Percentiles rank a stretch among this genome's conserved stretches.
Evolutionary conservation across 2,329 filamentous ascomycete species (phyloP).

Genomic region (Fusarium veterinarium): DNA sequence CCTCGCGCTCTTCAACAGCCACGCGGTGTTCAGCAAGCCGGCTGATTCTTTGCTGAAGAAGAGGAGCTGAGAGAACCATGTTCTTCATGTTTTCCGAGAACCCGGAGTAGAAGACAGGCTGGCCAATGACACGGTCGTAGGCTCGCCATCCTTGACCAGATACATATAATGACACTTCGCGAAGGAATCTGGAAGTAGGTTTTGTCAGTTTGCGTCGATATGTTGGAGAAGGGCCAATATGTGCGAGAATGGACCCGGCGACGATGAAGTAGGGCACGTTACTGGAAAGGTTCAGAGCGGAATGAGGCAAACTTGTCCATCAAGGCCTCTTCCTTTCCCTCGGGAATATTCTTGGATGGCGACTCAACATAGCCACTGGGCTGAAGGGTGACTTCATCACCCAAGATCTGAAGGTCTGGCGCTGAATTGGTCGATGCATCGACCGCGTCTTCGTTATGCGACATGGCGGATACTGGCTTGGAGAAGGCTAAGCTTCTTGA

Average conservation of each 20-base stretch:
- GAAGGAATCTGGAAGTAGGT: conserved; percentile 75
- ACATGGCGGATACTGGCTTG: conserved; percentile 42
- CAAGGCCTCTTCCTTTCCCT: conserved; percentile 72
- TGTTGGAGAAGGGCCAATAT: background rate
- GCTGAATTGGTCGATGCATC: conserved; percentile 60
- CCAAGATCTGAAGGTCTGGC: conserved; percentile 82
- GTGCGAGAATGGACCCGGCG: background rate
- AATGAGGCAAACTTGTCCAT: conserved; percentile 90
- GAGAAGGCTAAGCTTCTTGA: background rate
- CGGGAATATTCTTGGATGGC: conserved; percentile 54
- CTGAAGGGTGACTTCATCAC: conserved; percentile 79
- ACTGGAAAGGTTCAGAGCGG: conserved; percentile 74
- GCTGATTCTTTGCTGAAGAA: conserved; percentile 79
- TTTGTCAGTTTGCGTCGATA: conserved; percentile 16
- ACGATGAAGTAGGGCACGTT: conserved; percentile 36
- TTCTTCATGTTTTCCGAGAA: conserved; percentile 92
- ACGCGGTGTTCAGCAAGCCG: conserved; percentile 82
- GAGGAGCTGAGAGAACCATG: conserved; percentile 77
- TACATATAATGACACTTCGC: conserved; percentile 92
- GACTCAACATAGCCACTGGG: conserved; percentile 75
- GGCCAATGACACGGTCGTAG: conserved; percentile 90
- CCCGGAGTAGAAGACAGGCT: conserved; percentile 91
- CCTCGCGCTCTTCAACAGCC: conserved; percentile 80
- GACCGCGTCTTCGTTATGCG: conserved; percentile 45
- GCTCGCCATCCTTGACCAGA: conserved; percentile 95